phyloP scores from a whole-genome alignment of 2,329 filamentous ascomycete species.

The Diaporthe velutina region DNA sequence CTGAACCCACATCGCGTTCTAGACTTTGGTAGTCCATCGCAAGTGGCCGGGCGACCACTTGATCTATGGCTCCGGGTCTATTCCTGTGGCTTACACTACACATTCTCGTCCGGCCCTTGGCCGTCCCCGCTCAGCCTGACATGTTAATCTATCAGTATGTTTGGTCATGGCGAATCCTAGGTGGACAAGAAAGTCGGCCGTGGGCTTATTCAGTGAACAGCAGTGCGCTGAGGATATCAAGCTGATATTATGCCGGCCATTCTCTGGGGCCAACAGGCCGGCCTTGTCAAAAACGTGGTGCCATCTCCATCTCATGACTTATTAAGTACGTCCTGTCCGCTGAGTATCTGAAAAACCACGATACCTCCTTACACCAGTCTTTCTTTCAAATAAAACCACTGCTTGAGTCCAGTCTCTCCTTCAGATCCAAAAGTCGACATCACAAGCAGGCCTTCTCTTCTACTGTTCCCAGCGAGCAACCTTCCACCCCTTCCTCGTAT shows the following conservation, averaged over 20 bases:
- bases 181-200: neutral
- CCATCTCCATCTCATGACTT: conserved; percentile 6
- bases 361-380: neutral
- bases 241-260: conserved; percentile 17
- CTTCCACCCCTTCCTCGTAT: neutral
- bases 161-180: neutral
- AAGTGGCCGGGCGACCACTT: neutral
- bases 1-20: neutral
- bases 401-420: conserved; percentile 1
- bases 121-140: neutral
- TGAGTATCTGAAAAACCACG: neutral
- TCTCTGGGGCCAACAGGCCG: neutral
- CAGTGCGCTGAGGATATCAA: neutral
- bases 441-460: conserved; percentile 22
- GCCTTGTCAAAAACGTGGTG: neutral
- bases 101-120: neutral
- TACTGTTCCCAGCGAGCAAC: conserved; percentile 5
- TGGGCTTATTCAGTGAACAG: neutral
- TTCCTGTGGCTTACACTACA: conserved; percentile 21
- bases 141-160: neutral
- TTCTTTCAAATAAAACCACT: conserved; percentile 12
- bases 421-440: neutral
- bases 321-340: neutral
- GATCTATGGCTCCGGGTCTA: neutral
- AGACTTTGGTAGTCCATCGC: neutral